Percentiles rank a stretch among this genome's conserved stretches.
Conservation (phyloP, 2,329 filamentous ascomycete genomes). For the Penicillium sclerotigenum region DNA sequence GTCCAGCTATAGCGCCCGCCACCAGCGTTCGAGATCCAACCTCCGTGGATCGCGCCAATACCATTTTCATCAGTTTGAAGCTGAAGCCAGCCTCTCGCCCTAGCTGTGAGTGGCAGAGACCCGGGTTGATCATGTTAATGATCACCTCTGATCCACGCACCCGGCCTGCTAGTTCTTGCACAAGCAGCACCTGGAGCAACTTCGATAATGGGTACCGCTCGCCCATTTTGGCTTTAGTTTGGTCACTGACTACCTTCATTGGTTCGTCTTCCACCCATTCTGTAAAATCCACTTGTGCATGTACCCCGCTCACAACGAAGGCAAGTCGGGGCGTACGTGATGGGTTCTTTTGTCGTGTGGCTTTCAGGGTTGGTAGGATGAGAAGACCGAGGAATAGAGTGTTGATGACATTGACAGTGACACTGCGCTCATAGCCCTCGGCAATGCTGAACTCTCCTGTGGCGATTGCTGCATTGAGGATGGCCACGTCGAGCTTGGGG, state of each 20-base stretch:
- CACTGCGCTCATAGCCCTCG: conserved; percentile 49
- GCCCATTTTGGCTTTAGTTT: conserved; percentile 35
- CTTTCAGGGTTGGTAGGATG: conserved; percentile 52
- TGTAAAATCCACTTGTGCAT: conserved; percentile 37
- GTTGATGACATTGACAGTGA: conserved; percentile 55
- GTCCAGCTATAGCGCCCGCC: conserved; percentile 37
- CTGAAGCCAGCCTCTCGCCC: conserved; percentile 33
- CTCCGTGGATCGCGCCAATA: conserved; percentile 46
- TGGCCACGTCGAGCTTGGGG: conserved; percentile 36
- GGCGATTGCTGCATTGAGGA: conserved; percentile 47
- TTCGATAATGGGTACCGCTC: conserved; percentile 49
- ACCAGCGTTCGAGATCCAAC: conserved; percentile 48
- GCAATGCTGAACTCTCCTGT: conserved; percentile 30
- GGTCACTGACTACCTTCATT: conserved; percentile 39
- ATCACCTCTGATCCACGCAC: conserved; percentile 38
- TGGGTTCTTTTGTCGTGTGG: conserved; percentile 33
- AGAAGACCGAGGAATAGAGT: conserved; percentile 52
- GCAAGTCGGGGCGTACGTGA: conserved; percentile 31
- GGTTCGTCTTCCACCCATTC: conserved; percentile 40
- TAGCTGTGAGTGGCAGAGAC: conserved; percentile 51
- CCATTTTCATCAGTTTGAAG: conserved; percentile 24
- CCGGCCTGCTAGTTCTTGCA: conserved; percentile 40
- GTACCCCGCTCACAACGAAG: conserved; percentile 46
- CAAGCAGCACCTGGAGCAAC: conserved; percentile 48
- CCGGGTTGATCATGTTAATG: conserved; percentile 54